phyloP scores from a whole-genome alignment of 2,329 filamentous ascomycete genomes.

The Talaromyces sp. region DNA sequence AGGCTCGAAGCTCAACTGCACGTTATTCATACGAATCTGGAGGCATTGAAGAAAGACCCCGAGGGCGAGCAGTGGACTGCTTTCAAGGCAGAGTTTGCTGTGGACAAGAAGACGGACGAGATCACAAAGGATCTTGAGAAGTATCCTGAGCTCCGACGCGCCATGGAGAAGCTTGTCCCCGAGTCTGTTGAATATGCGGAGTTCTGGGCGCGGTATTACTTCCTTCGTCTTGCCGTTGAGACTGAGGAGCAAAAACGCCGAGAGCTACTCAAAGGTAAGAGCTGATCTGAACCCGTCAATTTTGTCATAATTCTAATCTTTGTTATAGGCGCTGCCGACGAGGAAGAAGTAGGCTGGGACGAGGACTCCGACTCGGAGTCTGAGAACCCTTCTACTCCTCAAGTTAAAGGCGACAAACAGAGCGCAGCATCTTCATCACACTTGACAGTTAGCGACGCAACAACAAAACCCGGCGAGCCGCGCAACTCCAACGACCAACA shows the following conservation, averaged over 20 bases:
- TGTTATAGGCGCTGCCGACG: conserved; percentile 52
- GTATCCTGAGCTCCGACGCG: conserved; percentile 75
- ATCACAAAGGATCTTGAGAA: conserved; percentile 78
- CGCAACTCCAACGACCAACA: conserved; percentile 80
- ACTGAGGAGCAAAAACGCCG: conserved; percentile 83
- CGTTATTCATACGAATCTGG: conserved; percentile 80
- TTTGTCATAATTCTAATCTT: conserved; percentile 2
- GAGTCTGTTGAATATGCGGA: conserved; percentile 80
- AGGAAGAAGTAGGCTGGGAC: conserved; percentile 64
- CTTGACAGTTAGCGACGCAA: conserved; percentile 27
- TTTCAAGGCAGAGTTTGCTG: conserved; percentile 71
- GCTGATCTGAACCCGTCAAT: conserved; percentile 1
- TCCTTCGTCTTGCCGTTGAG: conserved; percentile 85
- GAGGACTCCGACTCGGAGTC: conserved; percentile 64
- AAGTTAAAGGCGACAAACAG: conserved; percentile 35
- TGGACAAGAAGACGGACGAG: conserved; percentile 76
- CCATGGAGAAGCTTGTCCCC: conserved; percentile 96
- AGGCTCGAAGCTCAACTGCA: conserved; percentile 94
- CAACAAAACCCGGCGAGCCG: conserved; percentile 58
- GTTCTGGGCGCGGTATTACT: conserved; percentile 97
- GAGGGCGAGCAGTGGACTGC: conserved; percentile 65
- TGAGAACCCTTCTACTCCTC: conserved; percentile 38
- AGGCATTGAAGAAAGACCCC: conserved; percentile 80
- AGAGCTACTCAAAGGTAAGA: conserved; percentile 82
- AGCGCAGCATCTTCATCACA: conserved; percentile 17